A percentile compares a stretch with the other conserved stretches of the same genome.
Conservation (phyloP, 2,329 filamentous ascomycete genomes). For the Paecilomyces sp. region DNA sequence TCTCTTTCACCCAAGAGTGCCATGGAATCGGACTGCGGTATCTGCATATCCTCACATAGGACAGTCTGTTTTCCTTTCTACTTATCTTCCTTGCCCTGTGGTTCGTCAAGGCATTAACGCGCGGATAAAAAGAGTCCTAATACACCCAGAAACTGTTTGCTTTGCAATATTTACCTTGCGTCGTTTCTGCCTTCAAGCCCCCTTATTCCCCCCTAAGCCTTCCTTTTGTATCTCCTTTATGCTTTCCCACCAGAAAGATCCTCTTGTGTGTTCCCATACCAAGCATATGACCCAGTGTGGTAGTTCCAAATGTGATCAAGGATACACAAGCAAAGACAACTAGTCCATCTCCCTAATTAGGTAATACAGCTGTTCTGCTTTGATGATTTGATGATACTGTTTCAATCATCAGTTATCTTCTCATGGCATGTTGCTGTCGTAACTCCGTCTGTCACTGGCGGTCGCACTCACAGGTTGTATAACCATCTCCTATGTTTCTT, state of each 20-base stretch:
- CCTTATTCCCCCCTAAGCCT: not conserved
- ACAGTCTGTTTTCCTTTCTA: not conserved
- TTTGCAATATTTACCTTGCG: not conserved
- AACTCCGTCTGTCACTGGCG: not conserved
- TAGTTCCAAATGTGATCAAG: not conserved
- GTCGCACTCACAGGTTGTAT: not conserved
- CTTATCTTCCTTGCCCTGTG: not conserved
- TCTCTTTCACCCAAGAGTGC: slow-evolving; percentile 25
- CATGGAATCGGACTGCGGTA: not conserved
- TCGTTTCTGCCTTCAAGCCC: not conserved
- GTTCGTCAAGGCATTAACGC: not conserved
- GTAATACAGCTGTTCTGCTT: not conserved
- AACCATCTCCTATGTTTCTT: not conserved
- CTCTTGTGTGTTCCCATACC: not conserved
- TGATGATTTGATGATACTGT: not conserved
- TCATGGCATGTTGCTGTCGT: not conserved
- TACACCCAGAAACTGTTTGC: not conserved
- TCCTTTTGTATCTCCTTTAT: not conserved
- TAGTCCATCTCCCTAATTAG: not conserved
- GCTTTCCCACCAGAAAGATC: not conserved
- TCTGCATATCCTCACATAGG: not conserved
- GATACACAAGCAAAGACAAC: not conserved
- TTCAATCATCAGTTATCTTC: not conserved
- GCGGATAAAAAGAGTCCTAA: not conserved
- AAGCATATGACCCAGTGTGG: not conserved